Conservation (phyloP, 495 filamentous ascomycete genomes). For the Aspergillus baeticus region DNA sequence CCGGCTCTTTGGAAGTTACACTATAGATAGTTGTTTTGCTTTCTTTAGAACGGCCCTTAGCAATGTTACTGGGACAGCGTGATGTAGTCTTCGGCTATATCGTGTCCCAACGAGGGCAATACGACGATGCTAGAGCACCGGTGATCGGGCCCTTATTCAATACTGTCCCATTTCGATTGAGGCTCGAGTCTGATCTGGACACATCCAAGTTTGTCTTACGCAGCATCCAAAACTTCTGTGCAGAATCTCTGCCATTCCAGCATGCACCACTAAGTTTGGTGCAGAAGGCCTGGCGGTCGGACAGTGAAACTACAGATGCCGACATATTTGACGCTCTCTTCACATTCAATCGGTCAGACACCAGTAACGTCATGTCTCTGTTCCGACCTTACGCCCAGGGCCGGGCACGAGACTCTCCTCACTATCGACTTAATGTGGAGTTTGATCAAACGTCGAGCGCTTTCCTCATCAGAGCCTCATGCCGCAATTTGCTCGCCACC, state of each 20-base stretch:
- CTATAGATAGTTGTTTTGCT: conserved; percentile 25
- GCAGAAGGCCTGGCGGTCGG: conserved; percentile 23
- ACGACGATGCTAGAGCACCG: conserved; percentile 10
- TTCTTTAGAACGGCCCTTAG: conserved; percentile 22
- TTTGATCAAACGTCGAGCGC: conserved; percentile 45
- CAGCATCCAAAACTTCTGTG: conserved; percentile 18
- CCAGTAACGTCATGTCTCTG: conserved; percentile 1
- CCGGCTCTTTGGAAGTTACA: conserved; percentile 20
- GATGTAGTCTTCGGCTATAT: conserved; percentile 30
- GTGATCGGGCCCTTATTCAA: conserved; percentile 77
- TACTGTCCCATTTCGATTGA: conserved; percentile 63
- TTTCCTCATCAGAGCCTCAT: conserved; percentile 6
- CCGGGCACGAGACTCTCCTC: conserved; percentile 13
- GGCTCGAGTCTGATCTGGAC: conserved; percentile 18
- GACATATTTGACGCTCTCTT: conserved; percentile 46
- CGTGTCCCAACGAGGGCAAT: conserved; percentile 7
- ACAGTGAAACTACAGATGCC: conserved; percentile 10
- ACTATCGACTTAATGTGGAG: conserved; percentile 70
- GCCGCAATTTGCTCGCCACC: not conserved
- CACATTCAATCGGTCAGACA: conserved; percentile 56
- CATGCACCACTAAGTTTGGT: conserved; percentile 24
- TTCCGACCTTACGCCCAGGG: not conserved
- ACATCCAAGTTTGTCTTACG: not conserved
- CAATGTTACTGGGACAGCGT: conserved; percentile 12
- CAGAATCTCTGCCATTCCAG: conserved; percentile 23